Evolutionary conservation across 2,329 filamentous ascomycete species (phyloP).

Genomic region (Fusarium siculi): DNA sequence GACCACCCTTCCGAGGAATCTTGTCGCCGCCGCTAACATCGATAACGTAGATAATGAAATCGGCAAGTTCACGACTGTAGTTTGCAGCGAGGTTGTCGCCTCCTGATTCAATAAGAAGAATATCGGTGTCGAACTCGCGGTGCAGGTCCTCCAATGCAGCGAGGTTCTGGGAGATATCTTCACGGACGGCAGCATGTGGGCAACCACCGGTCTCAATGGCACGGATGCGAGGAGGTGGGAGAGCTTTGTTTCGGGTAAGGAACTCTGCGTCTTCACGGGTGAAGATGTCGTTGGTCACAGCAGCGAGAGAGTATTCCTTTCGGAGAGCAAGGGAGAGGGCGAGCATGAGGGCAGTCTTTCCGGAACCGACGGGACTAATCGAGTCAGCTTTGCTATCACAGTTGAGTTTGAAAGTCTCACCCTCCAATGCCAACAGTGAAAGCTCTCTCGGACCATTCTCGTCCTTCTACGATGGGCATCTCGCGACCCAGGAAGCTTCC

Average conservation of each 20-base stretch:
- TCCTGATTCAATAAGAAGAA: slow-evolving; percentile 93
- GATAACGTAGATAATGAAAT: slow-evolving; percentile 99
- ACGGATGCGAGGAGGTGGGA: slow-evolving; percentile 84
- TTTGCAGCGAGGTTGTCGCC: slow-evolving; percentile 98
- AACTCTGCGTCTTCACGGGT: slow-evolving; percentile 98
- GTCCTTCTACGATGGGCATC: slow-evolving; percentile 90
- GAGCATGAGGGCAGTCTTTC: slow-evolving; percentile 97
- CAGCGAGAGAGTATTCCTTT: slow-evolving; percentile 84
- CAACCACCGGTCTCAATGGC: slow-evolving; percentile 98
- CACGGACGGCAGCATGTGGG: slow-evolving; percentile 94
- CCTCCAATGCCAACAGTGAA: slow-evolving; percentile 99
- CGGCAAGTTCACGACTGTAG: slow-evolving; percentile 92
- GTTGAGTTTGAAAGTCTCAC: slow-evolving; percentile 59
- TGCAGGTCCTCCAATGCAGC: slow-evolving; percentile 92
- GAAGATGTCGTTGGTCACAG: slow-evolving; percentile 99
- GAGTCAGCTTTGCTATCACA: neutral
- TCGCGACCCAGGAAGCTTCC: slow-evolving; percentile 90
- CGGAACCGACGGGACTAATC: slow-evolving; percentile 88
- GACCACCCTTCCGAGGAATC: slow-evolving; percentile 93
- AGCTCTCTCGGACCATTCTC: slow-evolving; percentile 87
- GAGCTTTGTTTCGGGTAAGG: slow-evolving; percentile 85
- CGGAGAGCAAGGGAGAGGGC: slow-evolving; percentile 88
- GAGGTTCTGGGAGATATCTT: slow-evolving; percentile 95
- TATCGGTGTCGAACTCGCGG: slow-evolving; percentile 78
- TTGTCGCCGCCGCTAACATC: slow-evolving; percentile 97